These are phyloP conservation scores for Singerocomus inundabilis DNA, from an alignment of 1,284 basidiomycete species.

Conservation along the genomic window DNA sequence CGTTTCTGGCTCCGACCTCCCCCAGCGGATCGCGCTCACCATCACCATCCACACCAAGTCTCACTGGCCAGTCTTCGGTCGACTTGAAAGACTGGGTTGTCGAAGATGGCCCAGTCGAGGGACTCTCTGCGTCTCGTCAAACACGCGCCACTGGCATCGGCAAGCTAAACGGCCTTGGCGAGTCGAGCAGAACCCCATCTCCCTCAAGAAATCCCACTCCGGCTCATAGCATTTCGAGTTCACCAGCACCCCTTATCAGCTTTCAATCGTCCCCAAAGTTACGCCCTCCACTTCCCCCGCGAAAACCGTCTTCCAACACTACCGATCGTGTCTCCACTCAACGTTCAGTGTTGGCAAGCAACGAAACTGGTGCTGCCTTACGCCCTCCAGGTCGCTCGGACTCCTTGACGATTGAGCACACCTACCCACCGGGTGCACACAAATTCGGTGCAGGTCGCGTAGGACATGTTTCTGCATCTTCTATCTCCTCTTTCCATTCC, in stretches of 20 bases:
- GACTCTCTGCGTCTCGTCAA: constrained; percentile 19
- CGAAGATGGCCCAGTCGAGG: constrained; percentile 51
- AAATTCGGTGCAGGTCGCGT: constrained; percentile 33
- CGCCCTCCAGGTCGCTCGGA: constrained; percentile 40
- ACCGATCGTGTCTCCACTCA: constrained; percentile 38
- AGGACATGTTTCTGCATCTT: constrained; percentile 61
- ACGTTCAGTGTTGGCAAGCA: constrained; percentile 17
- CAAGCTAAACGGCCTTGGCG: constrained; percentile 29
- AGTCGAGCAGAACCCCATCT: constrained; percentile 22
- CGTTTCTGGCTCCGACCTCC: constrained; percentile 29
- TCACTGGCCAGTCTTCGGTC: constrained; percentile 61
- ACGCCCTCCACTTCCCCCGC: constrained; percentile 61
- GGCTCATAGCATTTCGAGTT: constrained; percentile 8
- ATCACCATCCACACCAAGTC: constrained; percentile 54
- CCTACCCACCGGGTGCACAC: constrained; percentile 49
- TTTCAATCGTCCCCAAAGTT: constrained; percentile 46
- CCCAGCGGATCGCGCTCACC: constrained; percentile 45
- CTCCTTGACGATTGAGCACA: constrained; percentile 52
- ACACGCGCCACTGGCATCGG: constrained; percentile 19
- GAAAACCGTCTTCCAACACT: constrained; percentile 55
- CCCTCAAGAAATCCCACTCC: constrained; percentile 15
- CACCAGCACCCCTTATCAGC: constrained; percentile 50
- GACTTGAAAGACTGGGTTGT: constrained; percentile 76
- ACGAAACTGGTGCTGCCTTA: constrained; percentile 18
- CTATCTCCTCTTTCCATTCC: constrained; percentile 77